Conservation (phyloP, 768 basidiomycete species). For the Leccinum subgranulosum region DNA sequence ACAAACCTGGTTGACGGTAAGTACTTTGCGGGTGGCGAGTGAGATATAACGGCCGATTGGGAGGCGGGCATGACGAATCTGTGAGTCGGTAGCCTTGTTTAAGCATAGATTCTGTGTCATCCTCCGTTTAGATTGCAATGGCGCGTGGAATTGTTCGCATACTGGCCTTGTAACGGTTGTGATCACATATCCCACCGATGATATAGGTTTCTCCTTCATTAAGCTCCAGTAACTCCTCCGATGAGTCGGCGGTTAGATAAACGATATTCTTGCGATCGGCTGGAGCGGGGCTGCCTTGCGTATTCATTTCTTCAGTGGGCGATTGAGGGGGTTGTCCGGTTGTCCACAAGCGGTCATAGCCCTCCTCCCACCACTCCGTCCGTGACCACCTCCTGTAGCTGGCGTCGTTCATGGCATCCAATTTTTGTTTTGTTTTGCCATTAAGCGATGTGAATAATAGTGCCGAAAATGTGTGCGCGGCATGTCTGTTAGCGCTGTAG, state of each 20-base stretch:
- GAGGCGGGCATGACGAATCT: slow-evolving; percentile 81
- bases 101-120: slow-evolving; percentile 75
- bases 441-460: slow-evolving; percentile 80
- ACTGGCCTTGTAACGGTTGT: slow-evolving; percentile 89
- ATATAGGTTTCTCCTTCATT: slow-evolving; percentile 86
- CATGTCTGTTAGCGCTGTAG: slow-evolving; percentile 81
- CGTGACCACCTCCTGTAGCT: slow-evolving; percentile 77
- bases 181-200: slow-evolving; percentile 94
- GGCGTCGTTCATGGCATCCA: slow-evolving; percentile 63
- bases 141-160: not conserved
- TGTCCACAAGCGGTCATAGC: slow-evolving; percentile 69
- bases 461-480: slow-evolving; percentile 63
- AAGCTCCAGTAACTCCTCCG: slow-evolving; percentile 80
- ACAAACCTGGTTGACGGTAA: slow-evolving; percentile 89
- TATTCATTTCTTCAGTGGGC: slow-evolving; percentile 2
- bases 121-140: slow-evolving; percentile 12
- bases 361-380: slow-evolving; percentile 80
- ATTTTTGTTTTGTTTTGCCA: slow-evolving; percentile 61
- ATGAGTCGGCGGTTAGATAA: slow-evolving; percentile 94
- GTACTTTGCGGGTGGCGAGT: slow-evolving; percentile 86
- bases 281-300: slow-evolving; percentile 4
- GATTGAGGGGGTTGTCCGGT: slow-evolving; percentile 1
- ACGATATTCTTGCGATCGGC: slow-evolving; percentile 55
- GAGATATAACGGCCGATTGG: slow-evolving; percentile 92
- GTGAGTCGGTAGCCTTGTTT: slow-evolving; percentile 73